Percentiles rank a stretch among this genome's conserved stretches.
Evolutionary conservation across 805 yeast genomes (phyloP).

Genomic region (Nakazawaea anatomiae): DNA sequence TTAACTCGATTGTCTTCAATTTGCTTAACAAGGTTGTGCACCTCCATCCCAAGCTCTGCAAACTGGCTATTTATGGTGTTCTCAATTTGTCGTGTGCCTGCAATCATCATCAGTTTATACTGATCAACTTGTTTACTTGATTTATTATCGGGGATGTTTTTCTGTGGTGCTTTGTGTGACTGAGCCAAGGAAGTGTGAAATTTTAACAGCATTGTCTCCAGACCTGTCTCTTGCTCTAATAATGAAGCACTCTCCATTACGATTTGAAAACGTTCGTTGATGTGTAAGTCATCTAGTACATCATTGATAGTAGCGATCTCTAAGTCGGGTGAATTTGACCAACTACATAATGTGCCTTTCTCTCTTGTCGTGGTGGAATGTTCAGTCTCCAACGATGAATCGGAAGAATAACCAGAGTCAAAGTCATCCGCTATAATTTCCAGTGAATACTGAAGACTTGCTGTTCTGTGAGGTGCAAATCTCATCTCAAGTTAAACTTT

Average conservation of each 20-base stretch:
- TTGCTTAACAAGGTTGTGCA: constrained; percentile 8
- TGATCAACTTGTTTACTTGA: neutral
- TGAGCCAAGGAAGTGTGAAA: neutral
- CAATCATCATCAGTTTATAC: neutral
- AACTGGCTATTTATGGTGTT: neutral
- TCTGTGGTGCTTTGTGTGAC: neutral
- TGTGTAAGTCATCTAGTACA: constrained; percentile 11
- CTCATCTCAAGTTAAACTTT: constrained; percentile 15
- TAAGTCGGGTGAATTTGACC: neutral
- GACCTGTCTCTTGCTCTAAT: neutral
- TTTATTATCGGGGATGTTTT: neutral
- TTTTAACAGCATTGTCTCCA: constrained; percentile 7
- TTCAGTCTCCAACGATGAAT: constrained; percentile 13
- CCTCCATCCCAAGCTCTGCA: neutral
- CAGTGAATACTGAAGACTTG: constrained; percentile 14
- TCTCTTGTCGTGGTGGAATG: constrained; percentile 3
- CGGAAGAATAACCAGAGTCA: constrained; percentile 16
- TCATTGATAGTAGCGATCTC: constrained; percentile 1
- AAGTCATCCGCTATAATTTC: constrained; percentile 21
- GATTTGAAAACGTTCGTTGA: constrained; percentile 11
- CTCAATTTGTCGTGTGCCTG: neutral
- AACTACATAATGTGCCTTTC: neutral
- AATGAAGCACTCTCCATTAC: neutral
- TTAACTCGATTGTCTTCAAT: constrained; percentile 12
- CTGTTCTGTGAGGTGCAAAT: constrained; percentile 22